These are phyloP conservation scores for Cyclotella sp. DNA, from an alignment of 108 stramenopile species.

Conservation along the genomic window DNA sequence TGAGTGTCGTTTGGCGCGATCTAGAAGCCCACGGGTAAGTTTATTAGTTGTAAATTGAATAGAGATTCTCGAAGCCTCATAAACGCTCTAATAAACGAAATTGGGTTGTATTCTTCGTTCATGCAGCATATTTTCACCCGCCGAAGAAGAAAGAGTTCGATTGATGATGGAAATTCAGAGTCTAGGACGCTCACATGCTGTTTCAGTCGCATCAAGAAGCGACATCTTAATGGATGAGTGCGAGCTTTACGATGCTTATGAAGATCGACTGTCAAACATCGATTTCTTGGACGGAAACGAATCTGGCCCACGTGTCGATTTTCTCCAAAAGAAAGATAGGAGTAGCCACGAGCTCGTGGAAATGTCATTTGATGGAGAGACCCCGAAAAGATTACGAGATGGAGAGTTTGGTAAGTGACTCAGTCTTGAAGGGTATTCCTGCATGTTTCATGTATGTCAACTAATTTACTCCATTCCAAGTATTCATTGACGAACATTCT, in stretches of 20 bases:
- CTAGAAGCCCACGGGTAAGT: constrained; percentile 66
- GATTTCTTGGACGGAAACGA: constrained; percentile 14
- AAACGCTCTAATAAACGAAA: neutral
- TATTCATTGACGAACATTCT: constrained; percentile 89
- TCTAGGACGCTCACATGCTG: neutral
- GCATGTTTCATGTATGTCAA: neutral
- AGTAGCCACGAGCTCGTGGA: constrained; percentile 81
- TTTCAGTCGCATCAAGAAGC: neutral
- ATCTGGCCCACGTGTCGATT: neutral
- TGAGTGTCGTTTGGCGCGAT: constrained; percentile 79
- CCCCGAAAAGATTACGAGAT: constrained; percentile 68
- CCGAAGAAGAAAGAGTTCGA: constrained; percentile 57
- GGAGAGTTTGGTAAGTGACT: constrained; percentile 69
- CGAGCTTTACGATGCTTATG: constrained; percentile 70
- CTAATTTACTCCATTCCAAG: constrained; percentile 5
- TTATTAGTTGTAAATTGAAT: too few relatives aligned
- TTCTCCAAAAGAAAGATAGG: constrained; percentile 37
- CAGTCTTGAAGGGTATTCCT: neutral
- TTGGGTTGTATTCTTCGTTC: neutral
- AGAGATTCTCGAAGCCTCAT: neutral
- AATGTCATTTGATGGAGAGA: constrained; percentile 60
- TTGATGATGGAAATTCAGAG: constrained; percentile 36
- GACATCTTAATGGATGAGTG: constrained; percentile 73
- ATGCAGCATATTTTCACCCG: constrained; percentile 59
- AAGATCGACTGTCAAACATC: constrained; percentile 33